Conservation (phyloP, 2,329 filamentous ascomycete genomes). For the Colletotrichum lindemuthianum region DNA sequence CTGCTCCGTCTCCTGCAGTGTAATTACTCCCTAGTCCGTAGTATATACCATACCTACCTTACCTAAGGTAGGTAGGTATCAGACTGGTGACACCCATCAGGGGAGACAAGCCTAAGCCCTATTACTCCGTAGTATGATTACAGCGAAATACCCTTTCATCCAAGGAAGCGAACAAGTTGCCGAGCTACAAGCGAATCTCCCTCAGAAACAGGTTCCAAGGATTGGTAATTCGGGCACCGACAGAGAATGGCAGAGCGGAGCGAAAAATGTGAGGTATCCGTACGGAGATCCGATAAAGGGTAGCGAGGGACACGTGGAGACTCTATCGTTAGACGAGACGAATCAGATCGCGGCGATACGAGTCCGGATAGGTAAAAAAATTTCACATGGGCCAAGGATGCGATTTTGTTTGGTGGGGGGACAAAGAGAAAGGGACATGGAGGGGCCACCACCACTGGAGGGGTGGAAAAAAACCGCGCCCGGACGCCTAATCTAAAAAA, state of each 20-base stretch:
- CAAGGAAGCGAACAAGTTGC: no score
- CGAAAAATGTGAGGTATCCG: slow-evolving; percentile 31
- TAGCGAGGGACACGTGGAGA: slow-evolving; percentile 19
- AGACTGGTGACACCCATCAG: no score
- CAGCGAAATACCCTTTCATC: no score
- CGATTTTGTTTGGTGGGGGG: slow-evolving; percentile 34
- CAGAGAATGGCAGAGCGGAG: slow-evolving; percentile 17
- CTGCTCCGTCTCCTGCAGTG: no score
- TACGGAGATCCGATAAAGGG: slow-evolving; percentile 14
- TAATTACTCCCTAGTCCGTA: no score
- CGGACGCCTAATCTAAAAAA: slow-evolving; percentile 34
- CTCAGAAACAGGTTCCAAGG: not conserved
- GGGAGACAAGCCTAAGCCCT: no score
- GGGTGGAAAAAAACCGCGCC: slow-evolving; percentile 20
- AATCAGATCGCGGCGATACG: slow-evolving; percentile 29
- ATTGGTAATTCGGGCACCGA: slow-evolving; percentile 35
- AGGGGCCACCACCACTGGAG: not conserved
- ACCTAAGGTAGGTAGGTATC: no score
- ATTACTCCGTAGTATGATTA: no score
- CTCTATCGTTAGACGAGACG: slow-evolving; percentile 10
- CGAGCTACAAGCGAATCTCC: no score
- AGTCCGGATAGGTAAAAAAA: slow-evolving; percentile 32
- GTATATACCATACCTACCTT: no score
- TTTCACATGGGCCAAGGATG: slow-evolving; percentile 38
- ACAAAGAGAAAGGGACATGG: slow-evolving; percentile 20